phyloP scores from a whole-genome alignment of 192 early-diverging fungal species.

The Chytriomyces hyalinus region DNA sequence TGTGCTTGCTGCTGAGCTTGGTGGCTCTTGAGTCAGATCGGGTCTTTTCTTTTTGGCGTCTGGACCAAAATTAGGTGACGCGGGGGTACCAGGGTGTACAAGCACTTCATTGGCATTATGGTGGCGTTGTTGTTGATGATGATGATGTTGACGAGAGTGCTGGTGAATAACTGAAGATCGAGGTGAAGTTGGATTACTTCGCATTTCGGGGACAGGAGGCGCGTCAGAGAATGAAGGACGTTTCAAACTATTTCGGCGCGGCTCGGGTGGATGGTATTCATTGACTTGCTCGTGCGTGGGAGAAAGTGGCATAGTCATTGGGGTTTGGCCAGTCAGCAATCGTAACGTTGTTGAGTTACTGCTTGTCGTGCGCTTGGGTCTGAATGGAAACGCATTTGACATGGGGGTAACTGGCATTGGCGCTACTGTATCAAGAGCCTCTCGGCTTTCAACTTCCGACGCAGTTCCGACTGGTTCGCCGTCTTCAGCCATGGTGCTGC shows the following conservation, averaged over 20 bases:
- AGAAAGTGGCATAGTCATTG: neutral
- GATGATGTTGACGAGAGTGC: too few relatives aligned
- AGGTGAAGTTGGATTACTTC: too few relatives aligned
- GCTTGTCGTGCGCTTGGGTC: neutral
- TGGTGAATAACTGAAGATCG: too few relatives aligned
- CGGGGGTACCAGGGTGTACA: neutral
- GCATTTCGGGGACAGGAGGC: neutral
- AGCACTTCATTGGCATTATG: neutral
- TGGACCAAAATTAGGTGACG: conserved; percentile 13
- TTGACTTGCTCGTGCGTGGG: neutral
- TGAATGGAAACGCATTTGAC: neutral
- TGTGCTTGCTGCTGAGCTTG: neutral
- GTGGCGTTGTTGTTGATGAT: neutral
- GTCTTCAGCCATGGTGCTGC: neutral
- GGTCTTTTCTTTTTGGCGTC: conserved; percentile 4
- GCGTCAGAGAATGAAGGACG: neutral
- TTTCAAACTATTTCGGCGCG: neutral
- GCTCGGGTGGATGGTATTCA: neutral
- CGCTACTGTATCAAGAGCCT: neutral
- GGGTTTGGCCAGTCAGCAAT: neutral
- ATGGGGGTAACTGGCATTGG: neutral
- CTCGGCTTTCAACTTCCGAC: neutral
- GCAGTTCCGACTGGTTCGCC: neutral
- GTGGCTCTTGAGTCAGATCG: neutral
- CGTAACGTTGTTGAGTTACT: neutral